Evolutionary conservation across 257 asterid species (phyloP), one percentile per base, ranked within the genome.

Genomic region (Lycium ferocissimum): DNA sequence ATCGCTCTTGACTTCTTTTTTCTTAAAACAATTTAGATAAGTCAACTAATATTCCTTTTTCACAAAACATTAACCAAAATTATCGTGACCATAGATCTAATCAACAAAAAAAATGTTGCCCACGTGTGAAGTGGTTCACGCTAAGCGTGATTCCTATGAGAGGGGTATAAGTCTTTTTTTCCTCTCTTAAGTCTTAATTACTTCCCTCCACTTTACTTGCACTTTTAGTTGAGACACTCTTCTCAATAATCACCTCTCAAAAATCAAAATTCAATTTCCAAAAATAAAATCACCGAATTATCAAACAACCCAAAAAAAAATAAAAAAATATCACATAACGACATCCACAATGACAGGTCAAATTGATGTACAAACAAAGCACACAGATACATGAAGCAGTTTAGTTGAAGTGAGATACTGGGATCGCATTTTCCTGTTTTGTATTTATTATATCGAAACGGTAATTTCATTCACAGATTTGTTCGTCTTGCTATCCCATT

Each of bases 121-220:
- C 72, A 65, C 72, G 72, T 66, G 45, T 66, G 66, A 26, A 78
- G 65, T 4, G 2, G 13, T 53, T 78, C 65, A 78, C 65, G 9
- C 13, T 33, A 78, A 53, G 65, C 82, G 82, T 78, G 82, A 53
- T 78, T 51, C 49, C 65, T 2, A 38, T 22, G 45, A 53, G 56
- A 51, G 57, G 9, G 51, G 57, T 71, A 43, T 71, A 43, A 72
- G 58, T 15, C 18, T 51, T 10, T 72, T 45, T 45, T 33, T 51
- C 7, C 14, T 3, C 2, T 35, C 22, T 76, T 78, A 78, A 14
- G 1, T 35, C 22, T 76, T 78, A 78, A 14, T 33, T 53, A 53
- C 33, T 78, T 33, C 82, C 33, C 82, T 53, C 65, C 65, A 53
- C 82, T 76, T 76, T 76, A 76, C 62, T 76, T 76, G 4, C 63